Conservation (phyloP, 2,329 filamentous ascomycete genomes). For the Hortaea werneckii region DNA sequence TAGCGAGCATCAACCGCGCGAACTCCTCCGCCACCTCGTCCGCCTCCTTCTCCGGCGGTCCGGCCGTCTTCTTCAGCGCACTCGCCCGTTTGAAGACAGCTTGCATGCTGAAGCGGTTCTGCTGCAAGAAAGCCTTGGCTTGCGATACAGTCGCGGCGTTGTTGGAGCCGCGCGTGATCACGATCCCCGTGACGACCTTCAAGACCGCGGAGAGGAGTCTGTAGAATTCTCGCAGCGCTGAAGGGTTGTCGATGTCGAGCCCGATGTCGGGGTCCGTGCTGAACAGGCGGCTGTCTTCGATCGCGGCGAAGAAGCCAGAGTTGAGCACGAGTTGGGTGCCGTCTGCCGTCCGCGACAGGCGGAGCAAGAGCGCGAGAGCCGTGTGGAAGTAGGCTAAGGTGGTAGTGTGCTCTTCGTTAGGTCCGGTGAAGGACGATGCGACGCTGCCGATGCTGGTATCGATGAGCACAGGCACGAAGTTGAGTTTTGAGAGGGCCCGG, state of each 20-base stretch:
- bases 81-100: conserved; percentile 84
- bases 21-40: conserved; percentile 76
- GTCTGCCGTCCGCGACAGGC: conserved; percentile 71
- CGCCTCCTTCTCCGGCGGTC: conserved; percentile 39
- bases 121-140: conserved; percentile 67
- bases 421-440: conserved; percentile 49
- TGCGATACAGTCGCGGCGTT: conserved; percentile 64
- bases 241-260: conserved; percentile 58
- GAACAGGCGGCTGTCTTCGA: conserved; percentile 79
- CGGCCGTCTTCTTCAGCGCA: conserved; percentile 44
- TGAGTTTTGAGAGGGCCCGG: conserved; percentile 70
- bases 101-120: conserved; percentile 75
- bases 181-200: conserved; percentile 69
- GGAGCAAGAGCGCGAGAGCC: conserved; percentile 70
- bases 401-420: conserved; percentile 40
- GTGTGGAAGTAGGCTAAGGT: conserved; percentile 57
- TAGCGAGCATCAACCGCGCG: conserved; percentile 71
- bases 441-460: conserved; percentile 74
- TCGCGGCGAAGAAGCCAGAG: conserved; percentile 71
- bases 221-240: conserved; percentile 72
- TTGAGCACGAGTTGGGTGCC: conserved; percentile 83
- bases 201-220: conserved; percentile 69
- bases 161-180: conserved; percentile 71
- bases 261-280: conserved; percentile 86
- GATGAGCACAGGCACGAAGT: conserved; percentile 83